Evolutionary conservation across 2,329 filamentous ascomycete genomes (phyloP).

Genomic region (Ascochyta viciae-villosae): DNA sequence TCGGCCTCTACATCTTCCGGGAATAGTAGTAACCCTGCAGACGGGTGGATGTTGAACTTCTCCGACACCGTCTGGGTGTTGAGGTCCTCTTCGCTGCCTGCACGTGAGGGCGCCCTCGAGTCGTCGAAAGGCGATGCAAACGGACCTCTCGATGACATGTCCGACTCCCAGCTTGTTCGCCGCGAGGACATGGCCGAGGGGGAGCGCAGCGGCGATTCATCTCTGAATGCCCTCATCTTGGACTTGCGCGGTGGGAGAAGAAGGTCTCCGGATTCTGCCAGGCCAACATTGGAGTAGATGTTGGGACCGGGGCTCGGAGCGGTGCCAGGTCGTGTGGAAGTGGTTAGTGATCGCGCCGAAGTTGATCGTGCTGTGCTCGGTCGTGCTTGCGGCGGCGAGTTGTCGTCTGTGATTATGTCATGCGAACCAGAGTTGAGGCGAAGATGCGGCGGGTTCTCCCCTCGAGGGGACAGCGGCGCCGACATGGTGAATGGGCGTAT

Average conservation of each 20-base stretch:
- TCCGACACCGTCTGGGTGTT: slow-evolving; percentile 77
- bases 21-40: slow-evolving; percentile 70
- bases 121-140: slow-evolving; percentile 66
- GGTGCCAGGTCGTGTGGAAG: slow-evolving; percentile 47
- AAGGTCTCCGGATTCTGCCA: slow-evolving; percentile 57
- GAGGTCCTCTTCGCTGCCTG: slow-evolving; percentile 69
- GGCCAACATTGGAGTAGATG: slow-evolving; percentile 45
- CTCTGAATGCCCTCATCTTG: slow-evolving; percentile 58
- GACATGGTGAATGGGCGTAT: slow-evolving; percentile 29
- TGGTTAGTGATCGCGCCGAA: slow-evolving; percentile 56
- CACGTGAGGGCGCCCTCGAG: slow-evolving; percentile 64
- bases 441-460: slow-evolving; percentile 62
- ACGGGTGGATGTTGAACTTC: slow-evolving; percentile 76
- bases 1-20: slow-evolving; percentile 78
- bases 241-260: slow-evolving; percentile 59
- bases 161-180: slow-evolving; percentile 71
- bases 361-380: slow-evolving; percentile 50
- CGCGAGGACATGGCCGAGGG: slow-evolving; percentile 64
- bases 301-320: slow-evolving; percentile 39
- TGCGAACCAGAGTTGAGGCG: slow-evolving; percentile 68
- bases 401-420: slow-evolving; percentile 56
- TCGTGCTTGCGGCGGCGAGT: slow-evolving; percentile 35
- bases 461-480: slow-evolving; percentile 41
- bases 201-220: slow-evolving; percentile 59
- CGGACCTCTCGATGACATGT: slow-evolving; percentile 60